Conservation (phyloP, 2,329 filamentous ascomycete genomes). For the Epichloe sibirici region DNA sequence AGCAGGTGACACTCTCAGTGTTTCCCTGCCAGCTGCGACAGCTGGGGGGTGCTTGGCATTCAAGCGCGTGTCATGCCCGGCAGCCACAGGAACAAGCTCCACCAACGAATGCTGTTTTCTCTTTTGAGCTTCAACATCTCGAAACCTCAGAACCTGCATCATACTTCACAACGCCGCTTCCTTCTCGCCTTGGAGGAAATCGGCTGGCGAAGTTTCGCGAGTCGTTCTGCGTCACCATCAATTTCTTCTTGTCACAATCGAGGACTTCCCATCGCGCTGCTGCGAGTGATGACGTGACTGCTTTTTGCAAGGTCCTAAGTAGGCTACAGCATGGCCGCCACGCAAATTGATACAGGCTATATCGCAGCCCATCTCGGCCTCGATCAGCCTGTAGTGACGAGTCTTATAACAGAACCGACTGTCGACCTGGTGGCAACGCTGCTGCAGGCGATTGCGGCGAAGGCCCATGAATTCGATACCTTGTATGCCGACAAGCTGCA, state of each 20-base stretch:
- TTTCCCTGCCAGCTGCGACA: conserved; percentile 1
- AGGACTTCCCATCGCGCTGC: background rate
- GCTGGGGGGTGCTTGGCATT: background rate
- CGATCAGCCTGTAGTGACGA: conserved; percentile 49
- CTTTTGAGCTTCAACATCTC: background rate
- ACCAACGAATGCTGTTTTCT: no score
- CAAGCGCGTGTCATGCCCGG: background rate
- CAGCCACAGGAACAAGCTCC: background rate
- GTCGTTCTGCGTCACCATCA: background rate
- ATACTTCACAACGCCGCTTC: background rate
- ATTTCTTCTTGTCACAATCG: background rate
- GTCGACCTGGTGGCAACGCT: conserved; percentile 65
- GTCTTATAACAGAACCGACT: conserved; percentile 56
- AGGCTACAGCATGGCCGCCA: conserved; percentile 26
- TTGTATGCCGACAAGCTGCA: conserved; percentile 80
- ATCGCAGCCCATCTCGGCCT: conserved; percentile 60
- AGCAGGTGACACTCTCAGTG: background rate
- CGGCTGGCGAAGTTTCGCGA: background rate
- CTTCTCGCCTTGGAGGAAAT: background rate
- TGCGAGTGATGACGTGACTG: conserved; percentile 7
- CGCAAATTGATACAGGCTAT: conserved; percentile 55
- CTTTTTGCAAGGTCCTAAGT: conserved; percentile 4
- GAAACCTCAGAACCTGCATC: background rate
- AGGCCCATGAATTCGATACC: conserved; percentile 71
- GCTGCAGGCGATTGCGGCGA: conserved; percentile 60